phyloP scores from a whole-genome alignment of 148 eudicot species.

The Suaeda aralocaspica region DNA sequence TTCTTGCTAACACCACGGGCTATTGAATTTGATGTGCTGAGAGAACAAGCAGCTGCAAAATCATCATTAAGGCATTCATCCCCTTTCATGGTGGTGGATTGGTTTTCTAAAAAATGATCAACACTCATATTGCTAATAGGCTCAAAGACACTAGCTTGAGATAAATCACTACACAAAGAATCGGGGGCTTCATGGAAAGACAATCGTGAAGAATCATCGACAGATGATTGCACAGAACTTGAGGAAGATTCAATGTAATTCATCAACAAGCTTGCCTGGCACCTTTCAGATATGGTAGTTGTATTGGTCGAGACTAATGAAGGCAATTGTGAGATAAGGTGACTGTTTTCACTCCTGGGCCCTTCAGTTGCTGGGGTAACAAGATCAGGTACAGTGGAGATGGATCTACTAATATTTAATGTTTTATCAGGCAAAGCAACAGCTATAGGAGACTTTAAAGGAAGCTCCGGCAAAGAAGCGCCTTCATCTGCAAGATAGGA shows the following conservation, averaged over 20 bases:
- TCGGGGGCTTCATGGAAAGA: slow-evolving; percentile 27
- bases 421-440: slow-evolving; percentile 80
- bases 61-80: slow-evolving; percentile 23
- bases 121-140: slow-evolving; percentile 12
- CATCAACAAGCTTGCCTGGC: slow-evolving; percentile 17
- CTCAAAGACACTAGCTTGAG: slow-evolving; percentile 29
- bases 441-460: slow-evolving; percentile 64
- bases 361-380: slow-evolving; percentile 45
- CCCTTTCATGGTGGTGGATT: slow-evolving; percentile 22
- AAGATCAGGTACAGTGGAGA: slow-evolving; percentile 61
- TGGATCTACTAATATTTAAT: slow-evolving; percentile 55
- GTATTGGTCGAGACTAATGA: slow-evolving; percentile 25
- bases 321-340: slow-evolving; percentile 27
- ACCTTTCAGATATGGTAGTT: slow-evolving; percentile 17
- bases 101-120: slow-evolving; percentile 28
- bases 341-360: slow-evolving; percentile 36
- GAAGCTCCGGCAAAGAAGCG: slow-evolving; percentile 77
- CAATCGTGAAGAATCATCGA: slow-evolving; percentile 6
- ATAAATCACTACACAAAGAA: slow-evolving; percentile 25
- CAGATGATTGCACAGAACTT: slow-evolving; percentile 16
- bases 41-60: slow-evolving; percentile 23
- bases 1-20: slow-evolving; percentile 20
- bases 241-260: slow-evolving; percentile 12
- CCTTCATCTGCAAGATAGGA: slow-evolving; percentile 99
- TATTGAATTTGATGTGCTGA: slow-evolving; percentile 16